Conservation (phyloP, 1,139 yeast species). For the Magnusiomyces fungicola region DNA sequence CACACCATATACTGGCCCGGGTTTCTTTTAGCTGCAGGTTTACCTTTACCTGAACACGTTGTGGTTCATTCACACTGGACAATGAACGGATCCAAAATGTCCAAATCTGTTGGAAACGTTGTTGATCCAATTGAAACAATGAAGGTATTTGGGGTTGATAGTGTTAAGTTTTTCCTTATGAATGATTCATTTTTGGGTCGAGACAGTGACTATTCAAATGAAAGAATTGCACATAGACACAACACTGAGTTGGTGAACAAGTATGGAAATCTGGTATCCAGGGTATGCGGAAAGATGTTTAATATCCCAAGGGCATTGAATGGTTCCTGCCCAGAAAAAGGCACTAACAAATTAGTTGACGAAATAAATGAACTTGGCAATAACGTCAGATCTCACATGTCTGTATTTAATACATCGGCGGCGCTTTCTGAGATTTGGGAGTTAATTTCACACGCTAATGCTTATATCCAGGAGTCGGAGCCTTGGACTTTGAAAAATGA, state of each 20-base stretch:
- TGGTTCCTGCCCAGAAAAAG: not conserved
- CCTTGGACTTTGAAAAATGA: constrained; percentile 45
- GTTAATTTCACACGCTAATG: constrained; percentile 54
- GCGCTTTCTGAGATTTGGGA: constrained; percentile 58
- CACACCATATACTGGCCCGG: constrained; percentile 96
- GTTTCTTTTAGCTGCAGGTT: constrained; percentile 72
- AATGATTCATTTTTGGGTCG: constrained; percentile 67
- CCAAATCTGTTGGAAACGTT: constrained; percentile 90
- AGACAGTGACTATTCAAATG: constrained; percentile 74
- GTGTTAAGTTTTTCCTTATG: constrained; percentile 67
- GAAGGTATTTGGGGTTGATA: constrained; percentile 53
- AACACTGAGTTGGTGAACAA: constrained; percentile 61
- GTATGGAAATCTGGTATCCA: constrained; percentile 67
- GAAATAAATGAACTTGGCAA: constrained; percentile 28
- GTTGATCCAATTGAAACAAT: constrained; percentile 74
- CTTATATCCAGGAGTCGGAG: constrained; percentile 42
- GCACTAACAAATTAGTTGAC: not conserved
- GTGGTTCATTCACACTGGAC: constrained; percentile 96
- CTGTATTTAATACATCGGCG: constrained; percentile 46
- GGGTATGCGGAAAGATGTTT: constrained; percentile 70
- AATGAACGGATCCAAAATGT: constrained; percentile 84
- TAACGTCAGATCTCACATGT: constrained; percentile 40
- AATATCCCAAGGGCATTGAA: constrained; percentile 41
- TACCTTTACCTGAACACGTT: constrained; percentile 62
- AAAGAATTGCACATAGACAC: constrained; percentile 52